Conservation (phyloP, 2,329 filamentous ascomycete genomes). For the Dactylonectria estremocensis region DNA sequence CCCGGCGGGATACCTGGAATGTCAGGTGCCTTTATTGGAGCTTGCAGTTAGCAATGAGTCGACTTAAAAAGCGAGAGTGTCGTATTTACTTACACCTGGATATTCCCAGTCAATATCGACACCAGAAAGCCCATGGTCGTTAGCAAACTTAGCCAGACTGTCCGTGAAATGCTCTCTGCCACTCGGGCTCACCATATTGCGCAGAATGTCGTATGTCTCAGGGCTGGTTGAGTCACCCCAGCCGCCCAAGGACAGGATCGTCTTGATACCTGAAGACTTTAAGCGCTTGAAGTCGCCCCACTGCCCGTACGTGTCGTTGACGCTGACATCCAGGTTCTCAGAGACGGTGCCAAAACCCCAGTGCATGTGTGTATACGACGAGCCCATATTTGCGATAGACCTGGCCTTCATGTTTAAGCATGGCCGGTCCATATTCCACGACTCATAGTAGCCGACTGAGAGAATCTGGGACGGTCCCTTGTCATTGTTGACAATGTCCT, state of each 20-base stretch:
- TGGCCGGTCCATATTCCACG: neutral
- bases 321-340: slow-evolving; percentile 39
- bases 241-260: slow-evolving; percentile 48
- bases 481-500: slow-evolving; percentile 36
- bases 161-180: slow-evolving; percentile 51
- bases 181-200: slow-evolving; percentile 36
- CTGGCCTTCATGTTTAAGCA: slow-evolving; percentile 40
- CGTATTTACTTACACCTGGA: slow-evolving; percentile 33
- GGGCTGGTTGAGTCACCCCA: slow-evolving; percentile 42
- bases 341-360: slow-evolving; percentile 46
- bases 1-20: neutral
- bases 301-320: slow-evolving; percentile 42
- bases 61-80: neutral
- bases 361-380: slow-evolving; percentile 41
- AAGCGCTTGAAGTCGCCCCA: slow-evolving; percentile 50
- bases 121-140: slow-evolving; percentile 54
- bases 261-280: slow-evolving; percentile 22
- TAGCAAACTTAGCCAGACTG: slow-evolving; percentile 53
- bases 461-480: neutral
- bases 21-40: neutral
- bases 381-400: slow-evolving; percentile 41
- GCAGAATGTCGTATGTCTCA: slow-evolving; percentile 32
- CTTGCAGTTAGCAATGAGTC: neutral
- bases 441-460: slow-evolving; percentile 27
- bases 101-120: slow-evolving; percentile 62